Base-by-base conservation (phyloP, 2,329 filamentous ascomycete species). In the Hypoxylon sp. region DNA sequence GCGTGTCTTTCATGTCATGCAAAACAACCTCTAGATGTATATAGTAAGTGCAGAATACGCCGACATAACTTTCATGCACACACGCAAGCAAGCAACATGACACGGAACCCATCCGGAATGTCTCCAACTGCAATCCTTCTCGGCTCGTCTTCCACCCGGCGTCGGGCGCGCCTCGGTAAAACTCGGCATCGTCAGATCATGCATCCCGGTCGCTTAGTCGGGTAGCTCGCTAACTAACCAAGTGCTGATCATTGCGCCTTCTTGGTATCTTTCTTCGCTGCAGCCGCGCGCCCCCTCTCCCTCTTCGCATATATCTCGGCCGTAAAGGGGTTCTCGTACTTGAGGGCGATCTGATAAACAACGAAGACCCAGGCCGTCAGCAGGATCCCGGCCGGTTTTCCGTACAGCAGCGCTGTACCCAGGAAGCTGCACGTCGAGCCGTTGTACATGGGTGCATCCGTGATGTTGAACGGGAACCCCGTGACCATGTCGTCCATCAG, bases 401-500 rank as follows among this genome's bases (percentile, higher is more conserved):
- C 94, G 76, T 90, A 94, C 79, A 93, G 89, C 64, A 99, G 82
- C 4, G 95, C 93, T 1, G 92, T 92, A 24, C 93, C 96, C 63
- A 98, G 82, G 82, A 99, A 99, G 82, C 92, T 95, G 87, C 97
- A 86, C 24, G 95, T 96, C 69, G 91, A 94, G 65, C 96, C 96
- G 83, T 94, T 92, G 85, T 99, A 99, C 96, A 99, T 99, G 70
- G 96, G 96, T 57, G 94, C 92, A 72, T 90, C 88, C 60, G 91
- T 94, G 68, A 98, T 87, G 81, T 92, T 98, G 87, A 99, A 99
- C 2, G 96, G 96, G 79, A 99, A 99, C 13, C 93, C 92, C 11
- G 94, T 97, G 57, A 99, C 94, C 76, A 95, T 95, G 73, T 91
- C 84, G 79, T 98, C 95, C 94, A 98, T 97, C 72, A 99, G 86